Evolutionary conservation across 2,329 filamentous ascomycete species (phyloP), one percentile per base, ranked within the genome.

Genomic region (Aspergillus vadensis): DNA sequence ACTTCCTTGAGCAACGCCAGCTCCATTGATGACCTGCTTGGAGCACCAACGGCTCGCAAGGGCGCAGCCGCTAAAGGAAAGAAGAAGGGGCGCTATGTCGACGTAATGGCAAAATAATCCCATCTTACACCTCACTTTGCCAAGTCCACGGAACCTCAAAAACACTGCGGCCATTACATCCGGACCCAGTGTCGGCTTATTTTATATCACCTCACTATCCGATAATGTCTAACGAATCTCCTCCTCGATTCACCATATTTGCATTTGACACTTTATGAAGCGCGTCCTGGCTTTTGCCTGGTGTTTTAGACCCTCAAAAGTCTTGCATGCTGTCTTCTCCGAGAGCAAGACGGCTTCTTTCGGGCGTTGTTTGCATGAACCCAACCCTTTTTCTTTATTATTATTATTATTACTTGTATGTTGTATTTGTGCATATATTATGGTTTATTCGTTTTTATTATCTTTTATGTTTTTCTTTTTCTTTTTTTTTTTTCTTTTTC

Each of bases 1-100:
- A 96, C 92, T 3, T 89, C 91, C 63, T 88, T 97, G 83, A 96
- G 91, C 76, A 92, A 91, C 72, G 91, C 92, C n/a, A 96, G 89
- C 76, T 95, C 90, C 69, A 96, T 99, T 72, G 95, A 99, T 70
- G 95, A 99, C 74, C 80, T 99, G 64, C 81, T 99, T 21, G 91
- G 91, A 5, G 88, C 90, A 4, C 86, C 90, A 3, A 85, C 83
- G 30, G 85, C 90, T 17, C 85, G 91, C 65, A 93, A 90, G 61
- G 84, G 83, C 2, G 77, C 73, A 69, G 80, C 82, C 5, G 83
- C 83, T 71, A 90, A 86, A 75, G 91, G 90, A 75, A 82, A 85
- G 70, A 91, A 92, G 81, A 97, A 92, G 82, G 87, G 89, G 21
- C 89, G 92, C 30, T 99, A 99, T 81, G 88, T 99, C 30, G 95